phyloP scores from a whole-genome alignment of 176 grass and related monocot genomes.

The Ensete glaucum region DNA sequence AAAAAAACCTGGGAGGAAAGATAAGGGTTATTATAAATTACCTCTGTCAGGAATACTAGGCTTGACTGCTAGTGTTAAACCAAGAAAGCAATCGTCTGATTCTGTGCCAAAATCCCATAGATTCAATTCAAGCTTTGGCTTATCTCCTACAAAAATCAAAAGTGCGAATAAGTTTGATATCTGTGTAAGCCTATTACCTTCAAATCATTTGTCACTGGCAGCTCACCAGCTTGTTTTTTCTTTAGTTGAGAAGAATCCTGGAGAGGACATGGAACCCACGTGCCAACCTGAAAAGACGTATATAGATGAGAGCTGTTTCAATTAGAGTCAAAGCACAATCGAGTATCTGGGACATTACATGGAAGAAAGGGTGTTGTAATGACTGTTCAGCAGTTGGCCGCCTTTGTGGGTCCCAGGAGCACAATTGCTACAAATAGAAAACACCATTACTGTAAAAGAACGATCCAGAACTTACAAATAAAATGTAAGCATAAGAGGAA shows the following conservation, averaged over 20 bases:
- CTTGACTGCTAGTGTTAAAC: constrained; percentile 72
- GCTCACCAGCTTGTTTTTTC: constrained; percentile 39
- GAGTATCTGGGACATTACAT: constrained; percentile 39
- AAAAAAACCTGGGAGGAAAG: background rate
- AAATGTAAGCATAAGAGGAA: background rate
- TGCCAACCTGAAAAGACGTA: constrained; percentile 35
- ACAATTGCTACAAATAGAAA: constrained; percentile 51
- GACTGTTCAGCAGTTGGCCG: constrained; percentile 81
- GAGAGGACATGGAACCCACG: constrained; percentile 39
- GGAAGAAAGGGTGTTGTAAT: constrained; percentile 84
- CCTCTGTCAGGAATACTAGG: constrained; percentile 65
- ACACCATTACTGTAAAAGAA: constrained; percentile 3
- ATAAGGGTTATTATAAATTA: constrained; percentile 2
- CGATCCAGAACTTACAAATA: background rate
- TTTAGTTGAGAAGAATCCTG: constrained; percentile 30
- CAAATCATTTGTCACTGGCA: background rate
- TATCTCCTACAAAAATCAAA: constrained; percentile 31
- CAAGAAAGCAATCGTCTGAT: constrained; percentile 67
- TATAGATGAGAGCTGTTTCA: constrained; percentile 16
- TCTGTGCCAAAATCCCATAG: constrained; percentile 66
- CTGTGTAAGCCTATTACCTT: background rate
- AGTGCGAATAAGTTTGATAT: background rate
- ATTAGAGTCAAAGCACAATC: constrained; percentile 6
- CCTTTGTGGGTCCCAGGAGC: constrained; percentile 77
- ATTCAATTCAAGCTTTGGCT: constrained; percentile 68